Base-by-base conservation (phyloP, 2,329 filamentous ascomycete species). In the Neophaeococcomyces aloes region DNA sequence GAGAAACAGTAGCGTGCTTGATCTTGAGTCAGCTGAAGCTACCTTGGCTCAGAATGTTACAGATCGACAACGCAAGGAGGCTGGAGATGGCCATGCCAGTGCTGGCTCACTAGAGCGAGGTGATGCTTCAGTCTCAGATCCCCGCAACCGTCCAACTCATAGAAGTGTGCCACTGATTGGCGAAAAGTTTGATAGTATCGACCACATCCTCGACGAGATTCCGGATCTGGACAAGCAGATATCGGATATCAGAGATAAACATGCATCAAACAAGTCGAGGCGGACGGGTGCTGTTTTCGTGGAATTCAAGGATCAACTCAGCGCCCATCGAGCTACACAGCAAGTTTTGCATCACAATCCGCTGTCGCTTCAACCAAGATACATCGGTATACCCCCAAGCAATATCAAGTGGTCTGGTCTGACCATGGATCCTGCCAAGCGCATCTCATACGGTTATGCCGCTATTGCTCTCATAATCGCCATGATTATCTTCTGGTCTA, bases 331-430 rank as follows among this genome's bases (percentile, higher is more conserved):
- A 36, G 89, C 89, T 7, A 83, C 80, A 56, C 89, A 96, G 61
- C 44, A 46, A 29, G 45, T 53, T n/a, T 49, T 42, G 19, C 51
- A 55, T 34, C 48, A 51, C 19, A 46, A 47, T 95, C 80, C 78
- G 81, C 1, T 17, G 80, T 86, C 3, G 84, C 93, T 96, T 78
- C 78, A 83, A 1, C 86, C 86, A 15, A 79, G 86, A 4, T 86
- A 82, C 55, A 83, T 89, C 41, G 89, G 88, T 3, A 75, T 95
- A 42, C 76, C 78, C 11, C 91, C 91, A 0, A 69, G 71, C 14
- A 89, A 96, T 58, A 73, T 98, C n/a, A 78, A 95, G 46, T 98
- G 91, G 91, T 76, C 72, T 19, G 83, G 87, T 18, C 67, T 96
- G 31, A 76, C 77, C 29, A 79, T 96, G 54, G 79, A 78, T n/a